A percentile compares a stretch with the other conserved stretches of the same genome.
Evolutionary conservation across 2,329 filamentous ascomycete species (phyloP).

Genomic region (Nannizzia gypsea): DNA sequence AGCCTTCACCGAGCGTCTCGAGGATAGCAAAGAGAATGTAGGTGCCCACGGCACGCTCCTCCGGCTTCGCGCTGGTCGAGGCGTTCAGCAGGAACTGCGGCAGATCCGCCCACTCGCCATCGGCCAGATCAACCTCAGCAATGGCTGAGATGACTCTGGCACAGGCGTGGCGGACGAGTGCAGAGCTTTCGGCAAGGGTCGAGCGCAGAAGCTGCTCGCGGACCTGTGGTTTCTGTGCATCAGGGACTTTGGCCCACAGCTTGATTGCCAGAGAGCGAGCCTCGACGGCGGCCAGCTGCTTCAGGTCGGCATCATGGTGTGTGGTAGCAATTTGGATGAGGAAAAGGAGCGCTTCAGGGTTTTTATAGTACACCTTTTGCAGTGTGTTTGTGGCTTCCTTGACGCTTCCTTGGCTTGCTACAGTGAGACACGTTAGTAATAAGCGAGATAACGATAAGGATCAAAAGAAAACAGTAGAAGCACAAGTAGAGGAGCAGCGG

Average conservation of each 20-base stretch:
- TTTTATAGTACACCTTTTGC: conserved; percentile 85
- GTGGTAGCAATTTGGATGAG: conserved; percentile 81
- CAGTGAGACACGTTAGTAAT: conserved; percentile 12
- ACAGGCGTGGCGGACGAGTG: conserved; percentile 70
- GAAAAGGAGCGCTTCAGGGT: conserved; percentile 69
- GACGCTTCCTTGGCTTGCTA: conserved; percentile 78
- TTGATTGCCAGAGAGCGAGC: conserved; percentile 68
- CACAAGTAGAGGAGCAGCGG: neutral
- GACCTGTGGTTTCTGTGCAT: conserved; percentile 65
- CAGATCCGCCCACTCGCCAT: conserved; percentile 75
- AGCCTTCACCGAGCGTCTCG: conserved; percentile 74
- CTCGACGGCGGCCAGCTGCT: conserved; percentile 87
- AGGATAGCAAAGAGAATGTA: conserved; percentile 89
- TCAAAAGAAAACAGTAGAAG: neutral
- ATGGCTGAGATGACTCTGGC: conserved; percentile 81
- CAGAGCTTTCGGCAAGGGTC: conserved; percentile 65
- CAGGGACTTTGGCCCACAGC: conserved; percentile 68
- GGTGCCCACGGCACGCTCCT: conserved; percentile 78
- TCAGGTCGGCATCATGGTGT: conserved; percentile 57
- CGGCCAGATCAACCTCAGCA: conserved; percentile 72
- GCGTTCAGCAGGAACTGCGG: conserved; percentile 69
- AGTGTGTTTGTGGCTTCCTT: conserved; percentile 83
- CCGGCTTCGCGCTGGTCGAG: conserved; percentile 59
- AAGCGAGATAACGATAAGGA: conserved; percentile 5
- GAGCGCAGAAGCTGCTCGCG: conserved; percentile 74